Percentiles rank a stretch among this genome's conserved stretches.
phyloP scores from a whole-genome alignment of 2,329 filamentous ascomycete genomes.

The Penicillium sp. region DNA sequence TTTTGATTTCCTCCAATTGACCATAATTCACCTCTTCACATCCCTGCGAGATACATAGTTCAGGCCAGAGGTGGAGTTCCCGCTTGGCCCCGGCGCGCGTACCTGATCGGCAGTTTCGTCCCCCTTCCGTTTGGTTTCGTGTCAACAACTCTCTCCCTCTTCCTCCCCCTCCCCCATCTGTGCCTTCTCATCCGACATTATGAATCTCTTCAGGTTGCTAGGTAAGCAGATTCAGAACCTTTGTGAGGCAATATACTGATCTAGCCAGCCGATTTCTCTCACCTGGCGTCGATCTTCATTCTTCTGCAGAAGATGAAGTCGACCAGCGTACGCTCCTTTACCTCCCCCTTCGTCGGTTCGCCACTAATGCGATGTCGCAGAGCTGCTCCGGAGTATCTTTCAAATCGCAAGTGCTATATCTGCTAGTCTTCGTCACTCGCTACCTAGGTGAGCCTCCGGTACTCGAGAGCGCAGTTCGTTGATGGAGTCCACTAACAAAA shows the following conservation, averaged over 20 bases:
- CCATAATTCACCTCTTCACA: no score
- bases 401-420: conserved; percentile 95
- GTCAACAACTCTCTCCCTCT: conserved; percentile 39
- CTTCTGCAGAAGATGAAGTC: conserved; percentile 95
- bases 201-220: conserved; percentile 73
- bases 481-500: conserved; percentile 1
- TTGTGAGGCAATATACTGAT: conserved; percentile 18
- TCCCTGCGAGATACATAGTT: no score
- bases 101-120: conserved; percentile 24
- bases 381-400: conserved; percentile 98
- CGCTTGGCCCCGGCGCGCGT: conserved; percentile 19
- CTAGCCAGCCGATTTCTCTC: conserved; percentile 83
- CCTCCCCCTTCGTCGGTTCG: not conserved
- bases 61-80: no score
- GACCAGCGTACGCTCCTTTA: conserved; percentile 71
- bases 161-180: not conserved
- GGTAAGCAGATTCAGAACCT: conserved; percentile 51
- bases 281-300: conserved; percentile 91
- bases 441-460: conserved; percentile 71
- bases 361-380: conserved; percentile 51
- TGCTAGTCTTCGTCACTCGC: conserved; percentile 89
- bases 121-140: conserved; percentile 41
- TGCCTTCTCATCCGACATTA: conserved; percentile 44
- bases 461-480: not conserved
- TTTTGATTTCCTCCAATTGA: no score